Evolutionary conservation across 441 rosid genomes (phyloP), one percentile per base, ranked within the genome.

Genomic region (Euphorbia celastroides): DNA sequence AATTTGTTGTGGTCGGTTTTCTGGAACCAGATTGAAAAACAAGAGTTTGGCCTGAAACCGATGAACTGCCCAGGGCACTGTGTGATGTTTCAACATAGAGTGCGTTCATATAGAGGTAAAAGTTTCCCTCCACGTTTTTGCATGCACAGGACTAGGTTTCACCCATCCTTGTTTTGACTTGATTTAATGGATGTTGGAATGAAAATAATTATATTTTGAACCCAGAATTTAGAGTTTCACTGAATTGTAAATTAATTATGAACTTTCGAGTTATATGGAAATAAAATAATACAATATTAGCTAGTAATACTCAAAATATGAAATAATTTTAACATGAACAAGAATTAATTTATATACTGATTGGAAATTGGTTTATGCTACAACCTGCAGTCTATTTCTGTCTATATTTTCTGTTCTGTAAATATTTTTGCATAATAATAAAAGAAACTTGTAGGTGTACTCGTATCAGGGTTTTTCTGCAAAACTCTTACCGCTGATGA

Each of bases 31-130:
- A 75, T 95, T 76, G 98, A 92, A 67, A 92, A 92, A 66, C 96
- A 95, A 77, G 97, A 90, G 77, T 92, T 90, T 66, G 98, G 98
- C 51, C 79, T 95, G 74, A 95, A 92, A 76, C 99, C 99, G 70
- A 95, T 92, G 99, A 95, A 95, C 72, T 95, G 98, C 74, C 97
- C 98, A 22, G 95, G 98, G 31, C 99, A 95, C 72, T 92, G 99
- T 78, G 83, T 95, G 80, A 90, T 95, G 80, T 95, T 95, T 83
- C 88, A 84, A 77, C 89, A 90, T 64, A 83, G 90, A 76, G 96
- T 90, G 74, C 97, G 91, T 48, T 92, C 98, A 54, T 92, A 92
- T 70, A 84, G 94, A 86, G 97, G 99, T 88, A 38, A 48, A 76
- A 10, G 64, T 65, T 62, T 52, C 20, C 63, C 20, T 70, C 31